Percentiles rank a stretch among this genome's conserved stretches.
phyloP scores from a whole-genome alignment of 257 asterid genomes.

The Haberlea rhodopensis region DNA sequence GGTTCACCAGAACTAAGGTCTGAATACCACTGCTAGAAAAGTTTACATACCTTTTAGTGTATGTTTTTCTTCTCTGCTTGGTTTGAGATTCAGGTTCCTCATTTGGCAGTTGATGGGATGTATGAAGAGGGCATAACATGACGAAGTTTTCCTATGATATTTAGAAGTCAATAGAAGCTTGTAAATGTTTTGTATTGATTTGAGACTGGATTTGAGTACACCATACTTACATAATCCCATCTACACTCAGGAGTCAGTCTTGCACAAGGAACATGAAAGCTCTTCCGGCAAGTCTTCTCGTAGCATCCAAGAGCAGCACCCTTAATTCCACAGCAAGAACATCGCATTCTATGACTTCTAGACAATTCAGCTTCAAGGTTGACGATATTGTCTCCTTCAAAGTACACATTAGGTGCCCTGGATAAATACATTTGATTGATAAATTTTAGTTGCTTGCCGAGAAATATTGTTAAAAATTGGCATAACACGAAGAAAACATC shows the following conservation, averaged over 20 bases:
- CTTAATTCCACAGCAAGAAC: constrained; percentile 77
- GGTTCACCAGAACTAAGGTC: constrained; percentile 10
- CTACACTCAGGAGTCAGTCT: constrained; percentile 70
- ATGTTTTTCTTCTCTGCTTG: constrained; percentile 39
- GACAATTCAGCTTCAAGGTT: constrained; percentile 78
- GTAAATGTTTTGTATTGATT: constrained; percentile 7
- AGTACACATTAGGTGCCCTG: constrained; percentile 98
- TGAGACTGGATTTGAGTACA: neutral
- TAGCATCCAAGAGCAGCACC: constrained; percentile 99
- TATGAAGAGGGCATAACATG: constrained; percentile 81
- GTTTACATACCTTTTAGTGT: constrained; percentile 43
- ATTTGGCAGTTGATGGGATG: constrained; percentile 56
- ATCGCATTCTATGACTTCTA: constrained; percentile 75
- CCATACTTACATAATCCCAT: constrained; percentile 73
- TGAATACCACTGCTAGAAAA: constrained; percentile 5
- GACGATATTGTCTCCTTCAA: constrained; percentile 55
- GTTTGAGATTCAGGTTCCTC: constrained; percentile 44
- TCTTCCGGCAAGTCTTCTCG: constrained; percentile 76
- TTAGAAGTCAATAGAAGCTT: constrained; percentile 10
- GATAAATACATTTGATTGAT: constrained; percentile 19
- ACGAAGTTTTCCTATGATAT: constrained; percentile 78
- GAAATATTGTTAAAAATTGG: neutral
- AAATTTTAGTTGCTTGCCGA: constrained; percentile 2
- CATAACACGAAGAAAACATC: neutral
- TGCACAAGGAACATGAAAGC: constrained; percentile 97